Base-by-base conservation (phyloP, 2,329 filamentous ascomycete species). In the Trichoderma sp. region DNA sequence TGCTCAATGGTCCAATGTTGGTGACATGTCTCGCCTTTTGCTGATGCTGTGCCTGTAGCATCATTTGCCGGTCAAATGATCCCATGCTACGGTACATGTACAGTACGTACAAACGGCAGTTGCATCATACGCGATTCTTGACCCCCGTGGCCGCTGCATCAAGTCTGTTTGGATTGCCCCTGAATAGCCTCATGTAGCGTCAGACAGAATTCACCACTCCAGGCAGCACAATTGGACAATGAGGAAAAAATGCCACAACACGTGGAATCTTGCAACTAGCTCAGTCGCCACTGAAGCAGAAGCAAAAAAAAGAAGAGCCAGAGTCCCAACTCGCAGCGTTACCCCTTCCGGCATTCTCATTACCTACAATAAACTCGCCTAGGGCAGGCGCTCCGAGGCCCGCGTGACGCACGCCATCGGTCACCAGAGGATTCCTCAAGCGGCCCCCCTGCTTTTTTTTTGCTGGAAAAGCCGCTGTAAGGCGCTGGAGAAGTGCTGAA, bases 321-420 rank as follows among this genome's bases (percentile, higher is more conserved):
- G 4, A 10, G 11, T 49, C 21, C 21, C 40, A 43, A 14, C 37
- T 21, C 37, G 7, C 47, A 49, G 14, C 63, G 29, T 58, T 24
- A 24, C 63, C 52, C 14, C 61, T 59, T 59, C 49, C 27, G 53
- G 58, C 63, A 53, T 70, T 70, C 56, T 33, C 56, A 70, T 70
- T 70, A 70, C 65, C 65, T 70, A 70, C 69, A 70, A 64, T 29
- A 68, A 70, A 70, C 69, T 68, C 58, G 21, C 37, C 10, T 55
- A 47, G 24, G n/a, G 47, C 29, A 61, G 14, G 14, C 65, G 64
- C 43, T 40, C 56, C 49, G 29, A 21, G 35, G 47, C 56, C 69
- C 69, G 49, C 69, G 64, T 68, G 69, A 70, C 64, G 57, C 64
- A 68, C 68, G 64, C 68, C 63, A 68, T 68, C 64, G 62, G 49